A percentile compares a stretch with the other conserved stretches of the same genome.
Conservation (phyloP, 257 asterid genomes). For the Fraxinus anomala region DNA sequence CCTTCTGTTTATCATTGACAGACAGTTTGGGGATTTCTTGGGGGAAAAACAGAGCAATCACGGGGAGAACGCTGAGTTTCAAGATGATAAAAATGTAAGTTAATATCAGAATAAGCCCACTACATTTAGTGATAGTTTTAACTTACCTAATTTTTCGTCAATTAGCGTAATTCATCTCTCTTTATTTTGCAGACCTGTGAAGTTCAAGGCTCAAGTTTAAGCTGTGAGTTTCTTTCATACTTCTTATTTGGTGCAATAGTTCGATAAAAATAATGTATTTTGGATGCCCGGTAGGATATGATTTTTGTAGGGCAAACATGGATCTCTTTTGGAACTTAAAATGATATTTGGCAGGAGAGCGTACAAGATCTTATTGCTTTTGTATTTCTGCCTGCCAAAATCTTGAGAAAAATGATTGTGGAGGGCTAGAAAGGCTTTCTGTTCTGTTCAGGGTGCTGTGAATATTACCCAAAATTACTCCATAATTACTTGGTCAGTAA, state of each 20-base stretch:
- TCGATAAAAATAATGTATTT: slow-evolving; percentile 18
- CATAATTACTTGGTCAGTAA: background rate
- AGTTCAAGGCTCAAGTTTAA: slow-evolving; percentile 44
- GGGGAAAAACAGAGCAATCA: slow-evolving; percentile 33
- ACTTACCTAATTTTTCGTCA: slow-evolving; percentile 17
- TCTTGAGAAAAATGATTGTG: background rate
- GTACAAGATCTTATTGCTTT: background rate
- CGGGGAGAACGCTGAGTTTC: slow-evolving; percentile 31
- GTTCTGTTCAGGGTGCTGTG: background rate
- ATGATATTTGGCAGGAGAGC: background rate
- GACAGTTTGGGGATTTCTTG: slow-evolving; percentile 41
- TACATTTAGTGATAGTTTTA: background rate
- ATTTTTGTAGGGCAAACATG: slow-evolving; percentile 3
- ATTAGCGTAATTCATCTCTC: slow-evolving; percentile 8
- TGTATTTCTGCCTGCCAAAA: background rate
- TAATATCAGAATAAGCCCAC: slow-evolving; percentile 11
- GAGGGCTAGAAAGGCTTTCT: background rate
- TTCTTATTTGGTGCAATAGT: slow-evolving; percentile 22
- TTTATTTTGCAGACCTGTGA: slow-evolving; percentile 47
- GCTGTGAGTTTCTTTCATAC: slow-evolving; percentile 50
- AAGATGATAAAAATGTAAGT: slow-evolving; percentile 50
- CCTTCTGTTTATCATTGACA: slow-evolving; percentile 39
- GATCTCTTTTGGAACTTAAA: background rate
- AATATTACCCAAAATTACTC: slow-evolving; percentile 4
- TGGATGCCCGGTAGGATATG: slow-evolving; percentile 16